Conservation (phyloP, 2,329 filamentous ascomycete genomes). For the Xylariaceae sp. region DNA sequence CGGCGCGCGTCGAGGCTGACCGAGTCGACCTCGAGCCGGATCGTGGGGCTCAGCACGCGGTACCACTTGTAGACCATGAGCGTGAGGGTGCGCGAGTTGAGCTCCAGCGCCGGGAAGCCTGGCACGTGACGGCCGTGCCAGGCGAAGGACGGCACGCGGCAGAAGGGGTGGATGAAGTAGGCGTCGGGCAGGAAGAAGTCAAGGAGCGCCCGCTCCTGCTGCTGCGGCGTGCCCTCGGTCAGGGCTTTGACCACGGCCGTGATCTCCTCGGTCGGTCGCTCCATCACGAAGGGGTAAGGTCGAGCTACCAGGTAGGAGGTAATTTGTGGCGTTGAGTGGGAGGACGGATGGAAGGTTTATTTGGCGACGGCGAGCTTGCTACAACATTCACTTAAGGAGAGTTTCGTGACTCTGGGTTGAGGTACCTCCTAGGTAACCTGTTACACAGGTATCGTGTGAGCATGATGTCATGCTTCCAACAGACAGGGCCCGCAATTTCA, state of each 20-base stretch:
- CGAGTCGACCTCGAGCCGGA: constrained; percentile 59
- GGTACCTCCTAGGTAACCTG: too few relatives aligned
- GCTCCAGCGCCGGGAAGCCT: constrained; percentile 25
- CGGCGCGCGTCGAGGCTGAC: constrained; percentile 57
- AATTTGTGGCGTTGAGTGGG: too few relatives aligned
- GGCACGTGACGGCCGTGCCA: constrained; percentile 30
- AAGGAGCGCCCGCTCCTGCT: constrained; percentile 59
- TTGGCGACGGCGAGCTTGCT: too few relatives aligned
- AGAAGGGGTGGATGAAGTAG: constrained; percentile 72
- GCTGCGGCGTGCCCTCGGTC: constrained; percentile 55
- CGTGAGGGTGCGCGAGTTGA: constrained; percentile 61
- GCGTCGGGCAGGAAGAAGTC: constrained; percentile 68
- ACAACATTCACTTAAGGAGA: too few relatives aligned
- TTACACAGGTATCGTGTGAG: too few relatives aligned
- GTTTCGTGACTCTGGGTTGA: too few relatives aligned
- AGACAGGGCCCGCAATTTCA: too few relatives aligned
- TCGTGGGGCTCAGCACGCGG: constrained; percentile 69
- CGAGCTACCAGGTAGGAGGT: too few relatives aligned
- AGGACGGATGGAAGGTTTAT: too few relatives aligned
- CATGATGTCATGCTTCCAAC: too few relatives aligned
- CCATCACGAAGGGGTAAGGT: constrained; percentile 18
- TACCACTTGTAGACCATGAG: constrained; percentile 73
- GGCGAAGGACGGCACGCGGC: constrained; percentile 53
- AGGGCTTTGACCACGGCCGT: constrained; percentile 58
- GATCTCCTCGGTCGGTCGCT: constrained; percentile 49